phyloP scores from a whole-genome alignment of 2,329 filamentous ascomycete genomes.

The Phialophora expanda region DNA sequence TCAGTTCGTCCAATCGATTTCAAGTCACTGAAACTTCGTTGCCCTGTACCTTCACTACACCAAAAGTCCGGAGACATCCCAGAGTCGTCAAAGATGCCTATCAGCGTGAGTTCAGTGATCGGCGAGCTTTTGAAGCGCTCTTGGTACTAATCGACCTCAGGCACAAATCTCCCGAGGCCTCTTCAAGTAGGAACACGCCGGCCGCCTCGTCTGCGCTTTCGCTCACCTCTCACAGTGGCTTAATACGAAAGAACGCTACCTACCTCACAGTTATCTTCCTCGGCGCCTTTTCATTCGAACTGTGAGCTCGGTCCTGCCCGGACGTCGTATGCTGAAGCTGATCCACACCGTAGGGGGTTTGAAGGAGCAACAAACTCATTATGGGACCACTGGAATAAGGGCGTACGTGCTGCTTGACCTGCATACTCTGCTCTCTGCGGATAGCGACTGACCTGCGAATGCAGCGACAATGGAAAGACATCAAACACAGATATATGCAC shows the following conservation, averaged over 20 bases:
- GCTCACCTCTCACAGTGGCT: constrained; percentile 61
- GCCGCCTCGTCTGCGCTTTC: constrained; percentile 1
- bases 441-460: constrained; percentile 16
- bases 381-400: constrained; percentile 90
- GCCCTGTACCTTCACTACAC: not conserved
- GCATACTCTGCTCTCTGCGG: not conserved
- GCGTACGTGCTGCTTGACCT: constrained; percentile 66
- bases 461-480: constrained; percentile 99
- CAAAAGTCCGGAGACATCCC: not conserved
- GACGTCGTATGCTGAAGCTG: constrained; percentile 3
- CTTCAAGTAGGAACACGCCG: constrained; percentile 61
- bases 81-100: constrained; percentile 29
- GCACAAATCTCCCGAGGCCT: constrained; percentile 59
- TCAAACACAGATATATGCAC: constrained; percentile 83
- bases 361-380: constrained; percentile 76
- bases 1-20: constrained; percentile 1
- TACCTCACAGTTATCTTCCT: constrained; percentile 88
- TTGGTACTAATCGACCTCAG: constrained; percentile 31
- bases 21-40: not conserved
- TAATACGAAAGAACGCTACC: constrained; percentile 85
- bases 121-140: not conserved
- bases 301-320: constrained; percentile 65
- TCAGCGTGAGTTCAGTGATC: constrained; percentile 54
- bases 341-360: constrained; percentile 67
- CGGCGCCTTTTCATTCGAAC: constrained; percentile 86